Base-by-base conservation (phyloP, 129 eudicot species). In the Glebionis coronaria region DNA sequence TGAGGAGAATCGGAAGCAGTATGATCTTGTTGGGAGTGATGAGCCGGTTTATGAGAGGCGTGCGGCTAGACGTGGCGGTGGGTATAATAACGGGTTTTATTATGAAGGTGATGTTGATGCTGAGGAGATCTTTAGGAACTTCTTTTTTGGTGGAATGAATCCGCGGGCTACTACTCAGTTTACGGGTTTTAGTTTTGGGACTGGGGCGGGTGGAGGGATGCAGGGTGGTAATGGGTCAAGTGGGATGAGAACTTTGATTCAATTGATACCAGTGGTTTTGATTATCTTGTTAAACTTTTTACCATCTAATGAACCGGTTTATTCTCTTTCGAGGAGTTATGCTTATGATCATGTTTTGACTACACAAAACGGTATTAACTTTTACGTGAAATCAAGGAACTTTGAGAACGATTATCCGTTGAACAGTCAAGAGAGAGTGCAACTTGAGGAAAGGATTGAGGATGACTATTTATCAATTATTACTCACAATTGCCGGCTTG, bases 61-160 rank as follows among this genome's bases (percentile, higher is more conserved):
- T 15, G 67, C 87, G 1, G 79, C 81, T 28, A 76, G 80, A 38
- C 76, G 55, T 12, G 63, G 55, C 9, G 63, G 85, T n/a, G 73
- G 62, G 3, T 62, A 67, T 42, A 57, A 66, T 54, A 85, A 80
- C 49, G 96, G 96, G 12, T 85, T 85, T 73, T 74, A 85, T 75
- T 72, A 85, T 16, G 89, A 80, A 4, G 83, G 71, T 62, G 96
- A 88, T 44, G 67, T 88, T 12, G 90, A 88, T 77, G 93, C 93
- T 0, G 96, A 88, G 9, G 96, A 88, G 80, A 88, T 88, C 19
- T 88, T 88, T 64, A 85, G 96, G 73, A 88, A 83, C 78, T 88
- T 88, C 79, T 88, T 88, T 63, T 88, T 82, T 29, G 96, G 96
- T 44, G 90, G 93, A 25, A 88, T 84, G 95, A 73, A 84, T 69